Evolutionary conservation across 2,329 filamentous ascomycete genomes (phyloP).

Genomic region (Xylaria arbuscula): DNA sequence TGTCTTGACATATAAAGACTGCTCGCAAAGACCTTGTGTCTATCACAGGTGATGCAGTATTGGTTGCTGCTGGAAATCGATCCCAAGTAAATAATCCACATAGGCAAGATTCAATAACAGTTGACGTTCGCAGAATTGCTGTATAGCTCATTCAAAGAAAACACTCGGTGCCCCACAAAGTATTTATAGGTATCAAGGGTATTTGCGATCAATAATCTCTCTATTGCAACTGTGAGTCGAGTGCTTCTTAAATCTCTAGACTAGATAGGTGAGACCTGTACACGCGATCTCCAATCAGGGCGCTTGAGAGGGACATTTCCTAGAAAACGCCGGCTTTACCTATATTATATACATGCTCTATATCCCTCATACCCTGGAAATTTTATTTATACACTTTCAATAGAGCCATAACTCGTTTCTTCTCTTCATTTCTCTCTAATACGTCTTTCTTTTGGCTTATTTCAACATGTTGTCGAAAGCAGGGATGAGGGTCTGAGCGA

Average conservation of each 20-base stretch:
- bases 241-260: slow-evolving; percentile 35
- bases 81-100: neutral
- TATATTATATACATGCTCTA: slow-evolving; percentile 40
- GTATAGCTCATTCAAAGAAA: neutral
- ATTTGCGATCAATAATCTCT: neutral
- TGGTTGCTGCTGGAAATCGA: too few relatives aligned
- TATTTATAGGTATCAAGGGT: neutral
- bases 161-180: neutral
- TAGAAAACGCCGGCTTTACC: slow-evolving; percentile 39
- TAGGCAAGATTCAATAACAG: neutral
- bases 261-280: slow-evolving; percentile 13
- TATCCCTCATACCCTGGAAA: slow-evolving; percentile 26
- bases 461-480: slow-evolving; percentile 74
- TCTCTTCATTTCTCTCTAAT: neutral
- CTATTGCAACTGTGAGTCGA: slow-evolving; percentile 37
- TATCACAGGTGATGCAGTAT: neutral
- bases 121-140: neutral
- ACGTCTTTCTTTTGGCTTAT: slow-evolving; percentile 28
- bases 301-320: slow-evolving; percentile 27
- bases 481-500: slow-evolving; percentile 97
- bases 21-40: neutral
- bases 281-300: slow-evolving; percentile 25
- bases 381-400: slow-evolving; percentile 33
- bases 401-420: neutral
- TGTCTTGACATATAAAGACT: neutral